These are phyloP conservation scores for Aechmea fasciata DNA, from an alignment of 176 grass and related monocot genomes.

Conservation along the genomic window DNA sequence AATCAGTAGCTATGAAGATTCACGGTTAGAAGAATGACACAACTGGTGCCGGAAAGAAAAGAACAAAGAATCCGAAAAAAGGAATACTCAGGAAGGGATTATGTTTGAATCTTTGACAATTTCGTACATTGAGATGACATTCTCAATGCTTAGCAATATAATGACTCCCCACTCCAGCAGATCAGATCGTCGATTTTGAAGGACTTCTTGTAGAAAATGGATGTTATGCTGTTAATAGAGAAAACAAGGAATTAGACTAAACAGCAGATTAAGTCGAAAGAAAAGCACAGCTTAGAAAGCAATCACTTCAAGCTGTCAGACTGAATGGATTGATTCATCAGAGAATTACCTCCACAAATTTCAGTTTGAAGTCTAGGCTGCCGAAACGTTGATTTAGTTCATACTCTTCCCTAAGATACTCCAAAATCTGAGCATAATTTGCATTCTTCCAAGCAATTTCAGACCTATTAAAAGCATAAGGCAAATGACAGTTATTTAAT, in stretches of 20 bases:
- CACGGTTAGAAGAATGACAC: not conserved
- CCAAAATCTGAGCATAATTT: slow-evolving; percentile 84
- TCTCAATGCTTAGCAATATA: slow-evolving; percentile 66
- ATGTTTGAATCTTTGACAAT: slow-evolving; percentile 66
- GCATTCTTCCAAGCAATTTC: slow-evolving; percentile 99
- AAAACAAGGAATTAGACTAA: slow-evolving; percentile 22
- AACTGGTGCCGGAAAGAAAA: not conserved
- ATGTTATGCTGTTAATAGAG: slow-evolving; percentile 68
- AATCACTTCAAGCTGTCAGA: not conserved
- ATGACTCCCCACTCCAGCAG: slow-evolving; percentile 81
- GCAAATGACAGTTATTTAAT: not conserved
- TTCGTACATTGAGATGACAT: slow-evolving; percentile 66
- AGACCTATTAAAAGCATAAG: slow-evolving; percentile 34
- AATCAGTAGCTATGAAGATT: not conserved
- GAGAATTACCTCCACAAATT: slow-evolving; percentile 79
- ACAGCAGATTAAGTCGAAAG: slow-evolving; percentile 3
- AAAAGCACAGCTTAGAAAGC: not conserved
- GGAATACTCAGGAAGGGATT: slow-evolving; percentile 26
- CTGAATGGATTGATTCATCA: not conserved
- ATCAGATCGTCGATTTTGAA: slow-evolving; percentile 78
- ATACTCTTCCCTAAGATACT: slow-evolving; percentile 83
- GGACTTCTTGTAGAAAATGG: slow-evolving; percentile 97
- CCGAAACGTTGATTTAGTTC: slow-evolving; percentile 84
- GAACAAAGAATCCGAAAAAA: not conserved
- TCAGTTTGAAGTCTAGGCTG: slow-evolving; percentile 88